Conservation (phyloP, 2,329 filamentous ascomycete genomes). For the Elsinoe ampelina region DNA sequence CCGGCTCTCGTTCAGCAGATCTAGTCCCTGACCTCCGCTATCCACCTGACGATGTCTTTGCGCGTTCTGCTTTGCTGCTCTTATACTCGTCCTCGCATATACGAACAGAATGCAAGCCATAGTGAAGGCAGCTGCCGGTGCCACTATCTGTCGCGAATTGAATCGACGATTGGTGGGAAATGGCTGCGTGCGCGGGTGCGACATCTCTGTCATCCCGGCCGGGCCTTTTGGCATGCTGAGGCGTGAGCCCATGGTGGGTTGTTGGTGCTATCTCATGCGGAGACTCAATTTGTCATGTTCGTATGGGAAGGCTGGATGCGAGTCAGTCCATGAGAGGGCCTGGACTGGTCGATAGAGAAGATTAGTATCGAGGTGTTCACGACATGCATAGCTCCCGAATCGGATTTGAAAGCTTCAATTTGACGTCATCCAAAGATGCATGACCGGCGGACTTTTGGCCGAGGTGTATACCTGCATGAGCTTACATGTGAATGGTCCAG, state of each 20-base stretch:
- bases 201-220: slow-evolving; percentile 35
- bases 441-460: neutral
- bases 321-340: neutral
- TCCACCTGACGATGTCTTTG: slow-evolving; percentile 49
- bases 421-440: slow-evolving; percentile 7
- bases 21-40: slow-evolving; percentile 44
- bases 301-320: neutral
- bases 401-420: slow-evolving; percentile 4
- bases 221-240: slow-evolving; percentile 37
- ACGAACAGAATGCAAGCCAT: slow-evolving; percentile 53
- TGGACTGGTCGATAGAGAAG: neutral
- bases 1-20: slow-evolving; percentile 43
- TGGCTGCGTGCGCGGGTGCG: slow-evolving; percentile 23
- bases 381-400: neutral
- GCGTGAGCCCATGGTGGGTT: slow-evolving; percentile 36
- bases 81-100: slow-evolving; percentile 57
- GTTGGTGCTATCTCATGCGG: slow-evolving; percentile 3
- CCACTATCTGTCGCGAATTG: slow-evolving; percentile 40
- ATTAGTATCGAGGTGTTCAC: neutral
- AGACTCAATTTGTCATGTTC: neutral
- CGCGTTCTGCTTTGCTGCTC: slow-evolving; percentile 57
- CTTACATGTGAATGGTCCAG: too few relatives aligned
- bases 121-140: slow-evolving; percentile 52
- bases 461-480: neutral
- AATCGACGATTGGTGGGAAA: slow-evolving; percentile 27